A percentile compares a stretch with the other conserved stretches of the same genome.
These are phyloP conservation scores for Paracamarosporium sp. DNA, from an alignment of 2,329 filamentous ascomycete species.

Conservation along the genomic window DNA sequence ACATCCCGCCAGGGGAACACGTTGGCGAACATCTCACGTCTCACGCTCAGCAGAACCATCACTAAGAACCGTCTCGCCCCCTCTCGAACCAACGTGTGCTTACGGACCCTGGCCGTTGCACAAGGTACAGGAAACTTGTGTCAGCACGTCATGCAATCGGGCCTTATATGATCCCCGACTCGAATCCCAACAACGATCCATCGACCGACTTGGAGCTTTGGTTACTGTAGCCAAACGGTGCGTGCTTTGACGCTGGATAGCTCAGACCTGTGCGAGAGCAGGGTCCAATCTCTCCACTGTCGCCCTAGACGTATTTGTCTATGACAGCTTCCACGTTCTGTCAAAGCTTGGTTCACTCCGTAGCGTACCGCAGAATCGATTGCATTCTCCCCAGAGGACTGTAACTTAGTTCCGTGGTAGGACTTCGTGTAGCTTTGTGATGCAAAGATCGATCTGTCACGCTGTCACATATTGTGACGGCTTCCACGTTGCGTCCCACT, in stretches of 20 bases:
- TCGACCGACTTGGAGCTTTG: no score
- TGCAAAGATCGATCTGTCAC: not conserved
- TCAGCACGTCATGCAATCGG: slow-evolving; percentile 3
- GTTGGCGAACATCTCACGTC: not conserved
- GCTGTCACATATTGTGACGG: not conserved
- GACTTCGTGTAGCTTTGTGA: not conserved
- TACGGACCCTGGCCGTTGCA: not conserved
- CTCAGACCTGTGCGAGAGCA: not conserved
- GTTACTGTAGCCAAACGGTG: no score
- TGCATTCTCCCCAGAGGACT: not conserved
- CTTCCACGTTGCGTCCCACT: not conserved
- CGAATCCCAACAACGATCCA: not conserved
- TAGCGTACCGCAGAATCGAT: not conserved
- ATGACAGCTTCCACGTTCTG: not conserved
- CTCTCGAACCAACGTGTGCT: not conserved
- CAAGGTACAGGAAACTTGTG: not conserved
- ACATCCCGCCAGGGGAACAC: not conserved
- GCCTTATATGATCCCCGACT: not conserved
- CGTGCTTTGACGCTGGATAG: no score
- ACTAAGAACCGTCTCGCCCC: not conserved
- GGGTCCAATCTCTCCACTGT: not conserved
- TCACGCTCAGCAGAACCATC: not conserved
- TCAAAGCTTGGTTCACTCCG: not conserved
- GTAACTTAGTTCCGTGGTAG: not conserved
- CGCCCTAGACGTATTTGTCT: not conserved